phyloP scores from a whole-genome alignment of 2,329 filamentous ascomycete species.

The Fusarium sp. region DNA sequence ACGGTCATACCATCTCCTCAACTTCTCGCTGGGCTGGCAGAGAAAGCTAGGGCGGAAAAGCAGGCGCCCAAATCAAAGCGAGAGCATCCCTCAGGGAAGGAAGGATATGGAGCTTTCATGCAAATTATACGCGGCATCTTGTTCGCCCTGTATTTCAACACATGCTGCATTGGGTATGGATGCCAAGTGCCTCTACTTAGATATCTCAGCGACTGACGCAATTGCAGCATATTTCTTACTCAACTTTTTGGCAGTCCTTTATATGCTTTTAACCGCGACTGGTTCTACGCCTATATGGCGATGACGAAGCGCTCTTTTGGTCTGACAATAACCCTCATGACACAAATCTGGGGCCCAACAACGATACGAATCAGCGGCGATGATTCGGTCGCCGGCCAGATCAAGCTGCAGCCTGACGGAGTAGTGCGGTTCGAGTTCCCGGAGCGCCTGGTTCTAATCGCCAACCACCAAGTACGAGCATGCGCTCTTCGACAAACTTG shows the following conservation, averaged over 20 bases:
- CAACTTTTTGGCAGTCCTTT: conserved; percentile 82
- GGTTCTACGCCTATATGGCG: conserved; percentile 89
- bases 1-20: conserved; percentile 51
- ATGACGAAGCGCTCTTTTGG: conserved; percentile 89
- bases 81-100: conserved; percentile 67
- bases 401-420: conserved; percentile 77
- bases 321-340: conserved; percentile 81
- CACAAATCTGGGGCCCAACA: conserved; percentile 89
- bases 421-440: conserved; percentile 84
- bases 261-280: conserved; percentile 80
- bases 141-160: conserved; percentile 66
- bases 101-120: conserved; percentile 63
- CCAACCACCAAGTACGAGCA: conserved; percentile 80
- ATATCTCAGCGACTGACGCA: conserved; percentile 21
- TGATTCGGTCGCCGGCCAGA: conserved; percentile 80
- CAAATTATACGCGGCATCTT: conserved; percentile 66
- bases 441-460: conserved; percentile 84
- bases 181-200: conserved; percentile 38
- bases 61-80: conserved; percentile 17
- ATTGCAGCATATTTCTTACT: conserved; percentile 71
- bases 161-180: conserved; percentile 67
- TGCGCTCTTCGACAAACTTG: neutral
- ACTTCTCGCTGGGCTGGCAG: conserved; percentile 43
- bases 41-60: conserved; percentile 31
- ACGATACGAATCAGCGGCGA: conserved; percentile 87